A percentile compares a stretch with the other conserved stretches of the same genome.
These are phyloP conservation scores for Penicillium corylophilum DNA, from an alignment of 2,329 filamentous ascomycete genomes.

Conservation along the genomic window DNA sequence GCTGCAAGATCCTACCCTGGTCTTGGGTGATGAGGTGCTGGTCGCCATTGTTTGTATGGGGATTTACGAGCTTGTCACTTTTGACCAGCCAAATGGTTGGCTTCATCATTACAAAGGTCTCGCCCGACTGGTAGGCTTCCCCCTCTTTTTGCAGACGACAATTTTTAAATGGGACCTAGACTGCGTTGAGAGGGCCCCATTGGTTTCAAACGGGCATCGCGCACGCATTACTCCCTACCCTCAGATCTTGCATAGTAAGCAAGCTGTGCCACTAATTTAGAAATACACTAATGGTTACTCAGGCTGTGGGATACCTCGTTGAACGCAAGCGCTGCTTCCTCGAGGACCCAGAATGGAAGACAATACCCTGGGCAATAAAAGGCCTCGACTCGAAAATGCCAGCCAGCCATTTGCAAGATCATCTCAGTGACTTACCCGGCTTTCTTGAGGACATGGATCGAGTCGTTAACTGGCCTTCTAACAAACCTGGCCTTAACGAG, in stretches of 20 bases:
- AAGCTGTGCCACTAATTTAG: too few relatives aligned
- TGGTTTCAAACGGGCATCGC: slow-evolving; percentile 13
- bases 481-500: neutral
- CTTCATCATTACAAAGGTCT: slow-evolving; percentile 14
- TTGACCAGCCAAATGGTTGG: slow-evolving; percentile 14
- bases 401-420: slow-evolving; percentile 6
- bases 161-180: neutral
- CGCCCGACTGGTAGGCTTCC: slow-evolving; percentile 7
- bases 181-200: slow-evolving; percentile 12
- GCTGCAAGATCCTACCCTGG: slow-evolving; percentile 2
- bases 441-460: slow-evolving; percentile 12
- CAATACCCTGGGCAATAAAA: slow-evolving; percentile 8
- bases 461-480: neutral
- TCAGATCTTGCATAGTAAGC: slow-evolving; percentile 15
- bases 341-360: slow-evolving; percentile 15
- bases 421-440: slow-evolving; percentile 11
- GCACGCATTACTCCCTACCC: slow-evolving; percentile 4
- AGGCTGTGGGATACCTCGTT: slow-evolving; percentile 10
- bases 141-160: too few relatives aligned
- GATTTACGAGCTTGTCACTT: slow-evolving; percentile 13
- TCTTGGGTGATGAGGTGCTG: slow-evolving; percentile 9
- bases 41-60: slow-evolving; percentile 12
- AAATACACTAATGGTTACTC: neutral
- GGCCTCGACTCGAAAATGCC: slow-evolving; percentile 8
- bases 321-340: slow-evolving; percentile 18